These are phyloP conservation scores for Eucalyptus pauciflora DNA, from an alignment of 345 rosid species.

Conservation along the genomic window DNA sequence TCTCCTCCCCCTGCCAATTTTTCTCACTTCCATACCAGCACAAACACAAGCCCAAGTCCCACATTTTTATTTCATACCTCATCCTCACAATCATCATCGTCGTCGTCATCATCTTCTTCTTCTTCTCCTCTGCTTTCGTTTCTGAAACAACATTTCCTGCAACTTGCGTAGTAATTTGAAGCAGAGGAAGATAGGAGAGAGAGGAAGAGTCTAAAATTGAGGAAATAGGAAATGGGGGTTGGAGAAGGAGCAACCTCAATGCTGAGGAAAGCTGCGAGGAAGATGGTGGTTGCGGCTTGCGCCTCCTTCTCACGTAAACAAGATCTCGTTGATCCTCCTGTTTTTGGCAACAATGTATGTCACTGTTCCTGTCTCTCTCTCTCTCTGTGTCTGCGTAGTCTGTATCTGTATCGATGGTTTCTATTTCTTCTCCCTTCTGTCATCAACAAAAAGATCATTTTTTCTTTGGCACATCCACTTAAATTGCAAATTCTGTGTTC, in stretches of 20 bases:
- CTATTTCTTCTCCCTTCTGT: not conserved
- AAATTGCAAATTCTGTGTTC: not conserved
- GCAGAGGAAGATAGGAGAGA: not conserved
- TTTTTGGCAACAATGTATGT: not conserved
- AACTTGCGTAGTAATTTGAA: not conserved
- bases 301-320: constrained; percentile 48
- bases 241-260: constrained; percentile 36
- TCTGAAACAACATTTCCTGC: not conserved
- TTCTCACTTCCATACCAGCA: not conserved
- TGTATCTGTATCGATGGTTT: not conserved
- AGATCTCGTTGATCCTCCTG: constrained; percentile 13
- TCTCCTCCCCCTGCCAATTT: not conserved
- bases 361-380: constrained; percentile 8
- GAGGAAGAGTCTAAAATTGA: not conserved
- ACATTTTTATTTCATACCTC: not conserved
- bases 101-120: not conserved
- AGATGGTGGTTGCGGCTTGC: constrained; percentile 62
- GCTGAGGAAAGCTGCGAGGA: constrained; percentile 53
- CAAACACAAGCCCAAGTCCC: not conserved
- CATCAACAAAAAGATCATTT: not conserved
- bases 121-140: not conserved
- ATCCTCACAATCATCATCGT: not conserved
- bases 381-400: not conserved
- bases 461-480: not conserved
- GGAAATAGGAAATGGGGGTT: constrained; percentile 1